Conservation (phyloP, 2,329 filamentous ascomycete species). For the Aspergillus alliaceus region DNA sequence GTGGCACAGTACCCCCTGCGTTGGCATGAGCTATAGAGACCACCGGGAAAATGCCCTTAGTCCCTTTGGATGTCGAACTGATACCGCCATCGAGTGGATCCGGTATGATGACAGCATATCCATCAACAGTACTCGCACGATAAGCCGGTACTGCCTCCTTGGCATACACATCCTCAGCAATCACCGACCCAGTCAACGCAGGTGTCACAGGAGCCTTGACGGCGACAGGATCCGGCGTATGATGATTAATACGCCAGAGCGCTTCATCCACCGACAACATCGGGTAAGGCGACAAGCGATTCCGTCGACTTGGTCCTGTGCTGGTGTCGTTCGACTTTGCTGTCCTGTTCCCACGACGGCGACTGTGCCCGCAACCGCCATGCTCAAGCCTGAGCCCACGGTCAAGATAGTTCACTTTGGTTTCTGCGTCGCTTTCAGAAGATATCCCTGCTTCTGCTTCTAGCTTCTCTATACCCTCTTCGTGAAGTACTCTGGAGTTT, state of each 20-base stretch:
- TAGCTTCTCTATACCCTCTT: conserved; percentile 77
- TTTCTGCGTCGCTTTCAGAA: conserved; percentile 16
- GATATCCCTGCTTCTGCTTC: conserved; percentile 76
- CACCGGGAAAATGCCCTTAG: conserved; percentile 82
- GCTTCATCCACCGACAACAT: conserved; percentile 88
- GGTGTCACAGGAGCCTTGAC: conserved; percentile 62
- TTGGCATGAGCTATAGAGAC: conserved; percentile 83
- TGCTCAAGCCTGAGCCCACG: conserved; percentile 55
- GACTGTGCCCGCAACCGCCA: conserved; percentile 68
- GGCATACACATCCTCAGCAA: conserved; percentile 80
- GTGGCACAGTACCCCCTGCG: conserved; percentile 61
- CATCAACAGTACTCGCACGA: conserved; percentile 93
- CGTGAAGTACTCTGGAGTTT: conserved; percentile 76
- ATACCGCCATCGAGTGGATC: conserved; percentile 51
- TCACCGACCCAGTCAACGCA: conserved; percentile 69
- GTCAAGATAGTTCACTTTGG: conserved; percentile 51
- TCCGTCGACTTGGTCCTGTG: conserved; percentile 64
- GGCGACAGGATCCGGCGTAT: conserved; percentile 66
- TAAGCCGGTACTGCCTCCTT: conserved; percentile 86
- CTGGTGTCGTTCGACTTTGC: conserved; percentile 60
- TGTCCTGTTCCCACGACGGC: conserved; percentile 52
- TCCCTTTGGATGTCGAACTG: conserved; percentile 35
- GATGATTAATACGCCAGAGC: conserved; percentile 66
- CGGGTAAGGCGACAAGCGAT: conserved; percentile 84
- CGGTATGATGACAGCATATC: conserved; percentile 75